Evolutionary conservation across 805 yeast species (phyloP).

Genomic region (Schwanniomyces pseudopolymorphus): DNA sequence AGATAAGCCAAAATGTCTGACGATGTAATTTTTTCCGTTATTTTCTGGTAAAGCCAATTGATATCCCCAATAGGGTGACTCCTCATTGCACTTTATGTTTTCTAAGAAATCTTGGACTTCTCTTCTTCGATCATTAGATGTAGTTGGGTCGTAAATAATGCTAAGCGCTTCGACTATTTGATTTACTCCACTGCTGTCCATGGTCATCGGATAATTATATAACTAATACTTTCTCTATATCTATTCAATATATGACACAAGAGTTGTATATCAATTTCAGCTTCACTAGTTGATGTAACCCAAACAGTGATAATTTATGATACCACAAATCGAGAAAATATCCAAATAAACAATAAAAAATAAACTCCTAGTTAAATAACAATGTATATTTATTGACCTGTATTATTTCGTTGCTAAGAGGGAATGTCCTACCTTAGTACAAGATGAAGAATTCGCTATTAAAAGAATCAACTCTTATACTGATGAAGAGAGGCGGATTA

Average conservation of each 20-base stretch:
- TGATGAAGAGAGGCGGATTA: background rate
- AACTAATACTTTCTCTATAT: background rate
- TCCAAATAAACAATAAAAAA: background rate
- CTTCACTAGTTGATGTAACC: background rate
- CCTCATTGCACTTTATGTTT: slow-evolving; percentile 69
- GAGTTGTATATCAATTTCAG: background rate
- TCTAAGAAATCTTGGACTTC: slow-evolving; percentile 69
- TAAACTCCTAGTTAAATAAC: background rate
- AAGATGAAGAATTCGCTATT: background rate
- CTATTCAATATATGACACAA: background rate
- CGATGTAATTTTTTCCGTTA: slow-evolving; percentile 59
- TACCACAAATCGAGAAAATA: background rate
- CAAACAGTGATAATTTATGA: background rate
- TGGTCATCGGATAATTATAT: slow-evolving; percentile 23
- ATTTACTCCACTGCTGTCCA: slow-evolving; percentile 67
- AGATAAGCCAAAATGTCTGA: slow-evolving; percentile 88
- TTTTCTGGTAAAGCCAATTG: slow-evolving; percentile 69
- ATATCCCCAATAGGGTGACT: slow-evolving; percentile 91
- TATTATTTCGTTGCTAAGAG: background rate
- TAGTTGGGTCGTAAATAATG: slow-evolving; percentile 64
- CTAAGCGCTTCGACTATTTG: slow-evolving; percentile 80
- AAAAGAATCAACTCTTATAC: background rate
- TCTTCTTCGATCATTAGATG: slow-evolving; percentile 56
- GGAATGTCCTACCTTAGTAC: background rate
- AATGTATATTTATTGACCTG: background rate